These are phyloP conservation scores for Hypoxylon crocopeplum DNA, from an alignment of 495 filamentous ascomycete species.

Conservation along the genomic window DNA sequence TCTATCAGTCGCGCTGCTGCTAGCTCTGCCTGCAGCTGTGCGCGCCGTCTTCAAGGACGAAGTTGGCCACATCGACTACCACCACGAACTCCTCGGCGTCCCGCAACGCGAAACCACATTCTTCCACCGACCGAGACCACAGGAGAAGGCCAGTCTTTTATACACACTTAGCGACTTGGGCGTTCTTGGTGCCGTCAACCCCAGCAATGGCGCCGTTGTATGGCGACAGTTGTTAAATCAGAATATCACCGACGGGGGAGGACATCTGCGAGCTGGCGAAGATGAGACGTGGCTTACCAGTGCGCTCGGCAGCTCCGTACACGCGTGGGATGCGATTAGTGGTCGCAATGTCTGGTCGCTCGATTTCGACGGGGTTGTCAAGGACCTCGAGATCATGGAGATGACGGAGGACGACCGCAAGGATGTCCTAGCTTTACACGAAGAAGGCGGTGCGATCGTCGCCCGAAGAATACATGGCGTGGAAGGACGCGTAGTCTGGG, in stretches of 20 bases:
- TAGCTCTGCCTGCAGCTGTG: conserved; percentile 50
- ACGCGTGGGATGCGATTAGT: conserved; percentile 83
- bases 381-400: conserved; percentile 82
- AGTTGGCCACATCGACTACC: conserved; percentile 90
- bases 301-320: conserved; percentile 69
- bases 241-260: conserved; percentile 47
- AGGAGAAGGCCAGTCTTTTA: conserved; percentile 85
- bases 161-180: conserved; percentile 87
- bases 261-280: conserved; percentile 73
- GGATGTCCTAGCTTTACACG: conserved; percentile 74
- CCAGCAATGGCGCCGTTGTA: conserved; percentile 79
- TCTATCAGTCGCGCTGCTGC: conserved; percentile 41
- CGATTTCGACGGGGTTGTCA: conserved; percentile 63
- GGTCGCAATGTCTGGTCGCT: conserved; percentile 80
- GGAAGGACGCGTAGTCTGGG: conserved; percentile 82
- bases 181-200: conserved; percentile 87
- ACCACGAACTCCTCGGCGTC: conserved; percentile 84
- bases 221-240: conserved; percentile 77
- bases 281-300: conserved; percentile 75
- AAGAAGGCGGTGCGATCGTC: conserved; percentile 61
- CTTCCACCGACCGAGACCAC: conserved; percentile 83
- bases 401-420: conserved; percentile 68
- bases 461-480: conserved; percentile 73
- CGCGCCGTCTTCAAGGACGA: conserved; percentile 86
- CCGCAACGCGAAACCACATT: conserved; percentile 86